Evolutionary conservation across 768 basidiomycete species (phyloP).

Genomic region (Termitomyces sp.): DNA sequence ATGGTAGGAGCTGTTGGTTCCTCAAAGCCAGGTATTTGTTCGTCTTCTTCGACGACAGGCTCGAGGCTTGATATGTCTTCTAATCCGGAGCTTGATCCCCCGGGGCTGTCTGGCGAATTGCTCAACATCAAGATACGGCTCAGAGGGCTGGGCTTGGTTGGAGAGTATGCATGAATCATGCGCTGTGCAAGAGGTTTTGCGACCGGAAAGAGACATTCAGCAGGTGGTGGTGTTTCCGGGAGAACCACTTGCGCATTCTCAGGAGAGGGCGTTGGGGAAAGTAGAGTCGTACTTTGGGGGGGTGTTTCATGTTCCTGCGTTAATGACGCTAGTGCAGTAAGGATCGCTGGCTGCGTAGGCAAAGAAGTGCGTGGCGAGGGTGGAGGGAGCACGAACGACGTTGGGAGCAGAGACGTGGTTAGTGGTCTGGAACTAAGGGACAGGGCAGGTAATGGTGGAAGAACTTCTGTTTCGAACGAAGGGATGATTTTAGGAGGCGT

Average conservation of each 20-base stretch:
- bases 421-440: slow-evolving; percentile 33
- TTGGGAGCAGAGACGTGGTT: slow-evolving; percentile 50
- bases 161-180: slow-evolving; percentile 81
- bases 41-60: slow-evolving; percentile 30
- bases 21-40: slow-evolving; percentile 22
- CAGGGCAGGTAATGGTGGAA: slow-evolving; percentile 26
- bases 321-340: slow-evolving; percentile 18
- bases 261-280: slow-evolving; percentile 11
- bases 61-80: slow-evolving; percentile 21
- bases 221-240: slow-evolving; percentile 26
- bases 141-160: slow-evolving; percentile 73
- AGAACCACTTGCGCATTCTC: slow-evolving; percentile 13
- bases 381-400: slow-evolving; percentile 73
- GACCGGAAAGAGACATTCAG: slow-evolving; percentile 54
- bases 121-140: slow-evolving; percentile 73
- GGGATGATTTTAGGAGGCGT: slow-evolving; percentile 29
- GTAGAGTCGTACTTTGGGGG: slow-evolving; percentile 7
- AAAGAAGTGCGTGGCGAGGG: slow-evolving; percentile 68
- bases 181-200: slow-evolving; percentile 65
- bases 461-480: slow-evolving; percentile 37
- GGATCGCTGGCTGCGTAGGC: slow-evolving; percentile 42
- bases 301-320: slow-evolving; percentile 10
- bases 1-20: slow-evolving; percentile 9
- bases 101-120: slow-evolving; percentile 47
- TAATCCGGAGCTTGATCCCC: slow-evolving; percentile 1